Base-by-base conservation (phyloP, 192 early-diverging fungal species). In the Haplosporangium gracile region DNA sequence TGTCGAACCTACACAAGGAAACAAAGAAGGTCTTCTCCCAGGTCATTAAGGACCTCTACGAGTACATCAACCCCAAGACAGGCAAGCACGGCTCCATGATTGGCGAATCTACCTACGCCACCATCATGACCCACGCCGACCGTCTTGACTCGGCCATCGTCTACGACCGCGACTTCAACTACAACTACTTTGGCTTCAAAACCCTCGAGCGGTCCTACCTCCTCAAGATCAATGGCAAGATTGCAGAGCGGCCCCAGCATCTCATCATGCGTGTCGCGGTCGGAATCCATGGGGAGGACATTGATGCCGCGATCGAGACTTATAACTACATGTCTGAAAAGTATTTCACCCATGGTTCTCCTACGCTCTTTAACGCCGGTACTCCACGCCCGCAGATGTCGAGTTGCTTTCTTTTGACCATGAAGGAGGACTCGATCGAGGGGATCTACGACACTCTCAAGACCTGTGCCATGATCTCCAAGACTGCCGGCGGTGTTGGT, bases 121-220 rank as follows among this genome's bases (percentile, higher is more conserved):
- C 89, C 69, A 91, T 98, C 51, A 88, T 92, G 85, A 89, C 90
- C n/a, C 79, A 99, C 87, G 92, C 93, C 5, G 97, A 97, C 38
- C 88, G 89, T 39, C 91, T 99, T 74, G 95, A 99, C 92, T 95
- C 97, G 39, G 96, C 97, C 63, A 94, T 99, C 72, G 97, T 97
- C 82, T 99, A 99, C 88, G 96, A 98, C 83, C 95, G 97, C 76
- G 98, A 99, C 84, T 99, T 97, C 86, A 95, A 93, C 86, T 99
- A 98, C 92, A 97, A 97, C 90, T 99, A 94, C 93, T 99, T 99
- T 94, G 98, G 98, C 8, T 99, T 99, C 94, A 99, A 99, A 91
- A 99, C 98, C 13, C 93, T 99, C 13, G 98, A 99, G 91, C 94
- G 98, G 15, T 96, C 95, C 68, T 99, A 99, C 85, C 92, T 99